Conservation (phyloP, 306 rosid genomes). For the Oemleria cerasiformis region DNA sequence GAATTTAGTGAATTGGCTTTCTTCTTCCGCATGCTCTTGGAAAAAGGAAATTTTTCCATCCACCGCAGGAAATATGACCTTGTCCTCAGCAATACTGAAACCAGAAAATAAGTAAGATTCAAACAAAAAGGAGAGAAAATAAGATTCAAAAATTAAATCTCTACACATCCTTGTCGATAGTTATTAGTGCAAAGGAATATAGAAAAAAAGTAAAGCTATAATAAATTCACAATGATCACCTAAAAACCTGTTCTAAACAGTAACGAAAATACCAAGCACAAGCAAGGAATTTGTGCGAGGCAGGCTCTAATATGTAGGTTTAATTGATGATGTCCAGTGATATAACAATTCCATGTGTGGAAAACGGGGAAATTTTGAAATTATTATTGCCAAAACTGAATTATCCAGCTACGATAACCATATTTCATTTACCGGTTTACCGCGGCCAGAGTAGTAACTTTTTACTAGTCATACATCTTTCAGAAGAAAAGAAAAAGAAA, state of each 20-base stretch:
- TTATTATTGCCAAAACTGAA: constrained; percentile 1
- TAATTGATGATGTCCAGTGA: neutral
- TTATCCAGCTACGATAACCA: neutral
- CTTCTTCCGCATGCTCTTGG: constrained; percentile 93
- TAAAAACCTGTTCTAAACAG: neutral
- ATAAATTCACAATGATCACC: constrained; percentile 2
- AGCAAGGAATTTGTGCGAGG: neutral
- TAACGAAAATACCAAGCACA: neutral
- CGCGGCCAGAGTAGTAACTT: neutral
- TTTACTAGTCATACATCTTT: neutral
- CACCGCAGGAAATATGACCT: constrained; percentile 93
- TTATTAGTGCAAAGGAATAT: neutral
- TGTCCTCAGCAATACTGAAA: constrained; percentile 98
- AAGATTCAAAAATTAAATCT: neutral
- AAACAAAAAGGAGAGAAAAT: constrained; percentile 14
- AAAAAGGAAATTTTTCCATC: constrained; percentile 85
- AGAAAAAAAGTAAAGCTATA: neutral
- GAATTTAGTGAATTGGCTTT: constrained; percentile 89
- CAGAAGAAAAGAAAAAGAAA: constrained; percentile 13
- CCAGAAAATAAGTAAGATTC: constrained; percentile 26
- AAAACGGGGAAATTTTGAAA: neutral
- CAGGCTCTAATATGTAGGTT: neutral
- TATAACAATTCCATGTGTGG: neutral
- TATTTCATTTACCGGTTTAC: neutral
- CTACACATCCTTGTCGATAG: neutral